phyloP scores from a whole-genome alignment of 306 rosid species.

The Morella rubra region DNA sequence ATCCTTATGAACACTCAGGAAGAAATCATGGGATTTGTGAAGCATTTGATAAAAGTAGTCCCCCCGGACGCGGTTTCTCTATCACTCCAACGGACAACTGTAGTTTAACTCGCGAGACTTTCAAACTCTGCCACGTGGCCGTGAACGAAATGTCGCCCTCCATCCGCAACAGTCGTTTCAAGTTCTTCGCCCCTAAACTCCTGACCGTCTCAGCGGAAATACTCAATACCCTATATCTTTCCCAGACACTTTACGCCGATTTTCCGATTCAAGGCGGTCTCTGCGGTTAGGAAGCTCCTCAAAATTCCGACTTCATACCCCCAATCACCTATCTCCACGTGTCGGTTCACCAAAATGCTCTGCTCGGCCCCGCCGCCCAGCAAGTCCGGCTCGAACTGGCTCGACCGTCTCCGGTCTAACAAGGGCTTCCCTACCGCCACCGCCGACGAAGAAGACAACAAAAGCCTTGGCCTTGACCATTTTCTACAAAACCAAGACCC shows the following conservation, averaged over 20 bases:
- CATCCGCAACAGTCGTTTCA: no score
- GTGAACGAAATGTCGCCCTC: no score
- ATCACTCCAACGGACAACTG: no score
- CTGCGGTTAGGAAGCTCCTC: background rate
- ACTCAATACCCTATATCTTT: background rate
- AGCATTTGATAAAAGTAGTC: no score
- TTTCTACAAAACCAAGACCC: constrained; percentile 45
- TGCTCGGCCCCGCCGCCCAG: constrained; percentile 54
- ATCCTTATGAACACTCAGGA: no score
- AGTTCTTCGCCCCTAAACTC: no score
- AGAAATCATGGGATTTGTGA: no score
- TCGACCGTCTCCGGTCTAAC: constrained; percentile 85
- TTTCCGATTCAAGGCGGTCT: background rate
- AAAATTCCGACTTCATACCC: background rate
- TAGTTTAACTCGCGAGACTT: no score
- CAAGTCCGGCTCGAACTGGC: constrained; percentile 73
- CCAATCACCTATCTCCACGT: background rate
- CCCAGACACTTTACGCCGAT: background rate
- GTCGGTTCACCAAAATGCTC: constrained; percentile 41
- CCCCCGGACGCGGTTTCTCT: no score
- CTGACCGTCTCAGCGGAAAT: no score
- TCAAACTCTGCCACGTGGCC: no score
- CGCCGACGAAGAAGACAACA: constrained; percentile 42
- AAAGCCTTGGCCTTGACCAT: constrained; percentile 58
- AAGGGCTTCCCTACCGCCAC: constrained; percentile 60